Base-by-base conservation (phyloP, 2,329 filamentous ascomycete species). In the Akanthomyces dipterigenus region DNA sequence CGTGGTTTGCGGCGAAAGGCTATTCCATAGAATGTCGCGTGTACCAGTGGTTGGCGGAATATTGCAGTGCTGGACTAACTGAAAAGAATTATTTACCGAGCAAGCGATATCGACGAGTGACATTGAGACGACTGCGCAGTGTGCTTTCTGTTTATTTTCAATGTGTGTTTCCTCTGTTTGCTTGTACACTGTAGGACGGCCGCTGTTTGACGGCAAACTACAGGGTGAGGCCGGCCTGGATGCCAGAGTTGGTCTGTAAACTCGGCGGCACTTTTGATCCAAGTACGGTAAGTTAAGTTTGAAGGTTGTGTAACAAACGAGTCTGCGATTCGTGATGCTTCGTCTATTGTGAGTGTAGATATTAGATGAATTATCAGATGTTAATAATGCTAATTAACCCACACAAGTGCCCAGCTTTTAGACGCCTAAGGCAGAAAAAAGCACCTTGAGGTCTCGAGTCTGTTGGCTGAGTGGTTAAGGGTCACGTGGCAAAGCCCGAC, bases 121-220 rank as follows among this genome's bases (percentile, higher is more conserved):
- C 40, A 20, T 5, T 20, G 5, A 43, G 8, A 18, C n/a, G n/a
- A n/a, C n/a, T 43, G 16, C 36, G 20, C 18, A 18, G 18, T 31
- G 26, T 31, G 24, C 46, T 12, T 22, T 12, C 22, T 51, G 18
- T 42, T 16, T n/a, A n/a, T n/a, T n/a, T n/a, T n/a, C n/a, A 8
- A 34, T 40, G 18, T 42, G 9, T 28, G 18, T 54, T 9, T 34
- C 3, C 18, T 28, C 31, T 28, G 55, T 49, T 57, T 57, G 55
- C 55, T 28, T 38, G 34, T 54, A 1, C 24, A n/a, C 54, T 1
- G 40, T 46, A 26, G 5, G 8, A 56, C 54, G 28, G 12, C 38
- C 22, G 16, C 16, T 46, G 54, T 56, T 56, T 56, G 55, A 57
- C 42, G 31, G 43, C 55, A 57, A 57, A 57, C 43, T 31, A 43